Percentiles rank a stretch among this genome's conserved stretches.
phyloP scores from a whole-genome alignment of 345 rosid species.

The Camelina neglecta region DNA sequence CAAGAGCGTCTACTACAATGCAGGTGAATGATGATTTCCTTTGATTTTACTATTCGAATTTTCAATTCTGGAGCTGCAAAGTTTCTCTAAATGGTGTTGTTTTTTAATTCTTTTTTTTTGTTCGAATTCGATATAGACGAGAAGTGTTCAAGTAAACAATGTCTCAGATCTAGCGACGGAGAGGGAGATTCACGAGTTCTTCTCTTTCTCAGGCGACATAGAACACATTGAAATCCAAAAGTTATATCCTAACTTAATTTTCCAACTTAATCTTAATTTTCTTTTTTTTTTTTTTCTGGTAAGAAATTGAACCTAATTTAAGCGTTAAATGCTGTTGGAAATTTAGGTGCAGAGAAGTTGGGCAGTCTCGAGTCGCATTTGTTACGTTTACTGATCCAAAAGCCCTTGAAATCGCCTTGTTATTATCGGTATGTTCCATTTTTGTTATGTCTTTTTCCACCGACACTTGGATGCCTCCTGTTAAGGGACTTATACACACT shows the following conservation, averaged over 20 bases:
- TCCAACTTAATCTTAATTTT: neutral
- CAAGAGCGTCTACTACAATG: slow-evolving; percentile 28
- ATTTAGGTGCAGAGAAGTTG: slow-evolving; percentile 59
- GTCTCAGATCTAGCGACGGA: slow-evolving; percentile 95
- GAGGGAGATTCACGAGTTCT: slow-evolving; percentile 98
- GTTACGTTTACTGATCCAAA: slow-evolving; percentile 87
- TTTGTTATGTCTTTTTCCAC: neutral
- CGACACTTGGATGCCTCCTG: neutral
- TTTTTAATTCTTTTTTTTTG: neutral
- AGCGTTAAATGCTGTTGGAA: slow-evolving; percentile 29
- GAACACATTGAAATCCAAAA: slow-evolving; percentile 66
- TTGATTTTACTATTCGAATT: neutral
- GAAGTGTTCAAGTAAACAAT: slow-evolving; percentile 81
- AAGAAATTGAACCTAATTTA: neutral
- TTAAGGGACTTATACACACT: neutral
- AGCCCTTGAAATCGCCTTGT: slow-evolving; percentile 90
- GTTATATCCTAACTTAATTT: slow-evolving; percentile 42
- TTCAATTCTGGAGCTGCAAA: slow-evolving; percentile 9
- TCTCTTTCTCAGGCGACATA: slow-evolving; percentile 94
- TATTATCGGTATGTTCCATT: slow-evolving; percentile 57
- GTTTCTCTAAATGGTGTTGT: neutral
- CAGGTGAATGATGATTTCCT: slow-evolving; percentile 14
- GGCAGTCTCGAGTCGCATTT: slow-evolving; percentile 60
- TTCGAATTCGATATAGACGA: slow-evolving; percentile 49
- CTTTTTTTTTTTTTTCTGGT: neutral